These are phyloP conservation scores for Backusella morwellensis DNA, from an alignment of 192 early-diverging fungal species.

Conservation along the genomic window DNA sequence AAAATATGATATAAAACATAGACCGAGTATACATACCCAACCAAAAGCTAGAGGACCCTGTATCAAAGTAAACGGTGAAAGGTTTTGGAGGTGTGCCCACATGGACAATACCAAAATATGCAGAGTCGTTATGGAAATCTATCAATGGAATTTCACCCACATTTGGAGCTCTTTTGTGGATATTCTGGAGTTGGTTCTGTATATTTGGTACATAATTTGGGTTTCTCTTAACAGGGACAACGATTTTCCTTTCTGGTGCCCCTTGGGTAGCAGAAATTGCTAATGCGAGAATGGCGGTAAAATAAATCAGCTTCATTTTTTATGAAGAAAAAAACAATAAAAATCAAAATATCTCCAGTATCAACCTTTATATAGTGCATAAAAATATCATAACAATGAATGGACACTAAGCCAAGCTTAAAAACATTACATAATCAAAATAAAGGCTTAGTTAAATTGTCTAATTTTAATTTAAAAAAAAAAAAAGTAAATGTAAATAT, in stretches of 20 bases:
- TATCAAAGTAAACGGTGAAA: conserved; percentile 66
- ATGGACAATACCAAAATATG: conserved; percentile 60
- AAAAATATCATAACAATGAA: too few relatives aligned
- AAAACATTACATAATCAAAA: too few relatives aligned
- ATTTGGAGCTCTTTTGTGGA: not conserved
- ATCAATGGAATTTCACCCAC: not conserved
- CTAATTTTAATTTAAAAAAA: too few relatives aligned
- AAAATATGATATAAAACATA: too few relatives aligned
- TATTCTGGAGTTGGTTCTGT: not conserved
- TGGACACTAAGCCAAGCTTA: too few relatives aligned
- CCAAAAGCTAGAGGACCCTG: conserved; percentile 68
- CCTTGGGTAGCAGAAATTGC: not conserved
- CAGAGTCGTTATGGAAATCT: conserved; percentile 33
- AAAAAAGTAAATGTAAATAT: too few relatives aligned
- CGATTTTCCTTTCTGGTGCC: not conserved
- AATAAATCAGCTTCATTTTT: too few relatives aligned
- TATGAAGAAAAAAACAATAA: too few relatives aligned
- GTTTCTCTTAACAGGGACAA: not conserved
- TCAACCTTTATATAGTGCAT: too few relatives aligned
- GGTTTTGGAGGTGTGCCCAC: conserved; percentile 64
- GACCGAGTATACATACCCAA: conserved; percentile 21
- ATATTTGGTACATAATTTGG: not conserved
- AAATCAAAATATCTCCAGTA: too few relatives aligned
- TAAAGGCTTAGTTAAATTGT: too few relatives aligned
- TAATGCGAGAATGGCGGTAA: not conserved